A percentile compares a stretch with the other conserved stretches of the same genome.
Evolutionary conservation across 257 asterid species (phyloP).

Genomic region (Lantana camara): DNA sequence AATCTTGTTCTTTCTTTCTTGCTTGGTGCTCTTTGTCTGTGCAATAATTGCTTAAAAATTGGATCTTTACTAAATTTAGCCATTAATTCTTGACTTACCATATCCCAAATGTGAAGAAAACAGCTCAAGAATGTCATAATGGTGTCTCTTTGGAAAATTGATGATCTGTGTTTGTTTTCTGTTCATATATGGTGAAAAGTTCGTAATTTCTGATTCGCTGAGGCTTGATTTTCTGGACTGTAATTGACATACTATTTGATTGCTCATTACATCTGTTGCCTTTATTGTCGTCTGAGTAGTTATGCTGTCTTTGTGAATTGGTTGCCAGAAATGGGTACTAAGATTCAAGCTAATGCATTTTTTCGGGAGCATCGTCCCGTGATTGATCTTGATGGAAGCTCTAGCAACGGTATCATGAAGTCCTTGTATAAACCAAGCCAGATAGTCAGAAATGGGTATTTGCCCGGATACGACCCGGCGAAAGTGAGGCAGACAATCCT

Average conservation of each 20-base stretch:
- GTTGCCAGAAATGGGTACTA: slow-evolving; percentile 72
- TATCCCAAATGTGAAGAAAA: slow-evolving; percentile 19
- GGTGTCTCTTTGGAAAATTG: no score
- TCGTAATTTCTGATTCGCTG: no score
- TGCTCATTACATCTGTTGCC: neutral
- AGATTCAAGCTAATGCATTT: slow-evolving; percentile 50
- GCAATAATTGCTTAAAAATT: neutral
- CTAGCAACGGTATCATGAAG: slow-evolving; percentile 34
- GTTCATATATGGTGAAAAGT: no score
- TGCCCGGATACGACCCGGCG: slow-evolving; percentile 32
- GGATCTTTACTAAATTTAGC: neutral
- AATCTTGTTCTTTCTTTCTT: slow-evolving; percentile 19
- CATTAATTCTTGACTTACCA: neutral
- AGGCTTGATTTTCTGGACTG: slow-evolving; percentile 6
- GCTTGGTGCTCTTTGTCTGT: slow-evolving; percentile 2
- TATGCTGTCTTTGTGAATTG: neutral
- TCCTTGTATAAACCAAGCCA: slow-evolving; percentile 40
- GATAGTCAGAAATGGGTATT: slow-evolving; percentile 26
- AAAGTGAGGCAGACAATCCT: slow-evolving; percentile 60
- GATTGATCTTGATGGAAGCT: slow-evolving; percentile 44
- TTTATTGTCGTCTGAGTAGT: neutral
- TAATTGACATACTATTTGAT: neutral
- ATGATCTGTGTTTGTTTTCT: no score
- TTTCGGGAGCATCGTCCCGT: slow-evolving; percentile 36
- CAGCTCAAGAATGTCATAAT: no score